Percentiles rank a stretch among this genome's conserved stretches.
Evolutionary conservation across 2,329 filamentous ascomycete species (phyloP).

Genomic region (Fusarium compactum): DNA sequence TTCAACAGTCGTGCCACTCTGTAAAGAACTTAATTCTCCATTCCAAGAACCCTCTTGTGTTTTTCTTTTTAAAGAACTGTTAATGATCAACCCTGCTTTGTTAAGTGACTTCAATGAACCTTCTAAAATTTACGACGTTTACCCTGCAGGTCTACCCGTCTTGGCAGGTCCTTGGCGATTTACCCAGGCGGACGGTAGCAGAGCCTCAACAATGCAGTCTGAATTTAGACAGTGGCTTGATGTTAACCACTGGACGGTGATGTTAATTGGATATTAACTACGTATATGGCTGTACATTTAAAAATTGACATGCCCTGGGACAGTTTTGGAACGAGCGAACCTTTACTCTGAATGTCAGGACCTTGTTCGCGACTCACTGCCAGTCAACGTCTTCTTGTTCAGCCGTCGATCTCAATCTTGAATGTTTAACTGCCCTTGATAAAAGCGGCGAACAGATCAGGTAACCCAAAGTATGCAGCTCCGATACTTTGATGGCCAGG

Average conservation of each 20-base stretch:
- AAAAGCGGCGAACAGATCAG: background rate
- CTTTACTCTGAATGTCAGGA: too few relatives aligned
- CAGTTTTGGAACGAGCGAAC: too few relatives aligned
- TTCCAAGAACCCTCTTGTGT: too few relatives aligned
- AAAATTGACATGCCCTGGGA: too few relatives aligned
- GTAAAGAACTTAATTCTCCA: too few relatives aligned
- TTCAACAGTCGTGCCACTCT: too few relatives aligned
- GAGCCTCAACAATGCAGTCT: slow-evolving; percentile 11
- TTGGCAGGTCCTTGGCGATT: slow-evolving; percentile 20
- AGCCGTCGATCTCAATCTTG: too few relatives aligned
- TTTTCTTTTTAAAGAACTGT: too few relatives aligned
- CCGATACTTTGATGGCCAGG: background rate
- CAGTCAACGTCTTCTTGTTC: background rate
- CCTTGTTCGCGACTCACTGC: rapidly evolving
- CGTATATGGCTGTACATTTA: too few relatives aligned
- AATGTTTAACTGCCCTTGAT: background rate
- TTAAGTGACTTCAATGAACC: too few relatives aligned
- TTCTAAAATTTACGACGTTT: background rate
- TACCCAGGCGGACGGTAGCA: background rate
- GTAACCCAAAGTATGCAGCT: background rate
- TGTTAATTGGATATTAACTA: background rate
- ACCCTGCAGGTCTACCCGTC: slow-evolving; percentile 12
- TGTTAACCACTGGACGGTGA: background rate
- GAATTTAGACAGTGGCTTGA: background rate
- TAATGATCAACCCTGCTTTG: background rate